Percentiles rank a stretch among this genome's conserved stretches.
Evolutionary conservation across 2,329 filamentous ascomycete species (phyloP).

Genomic region (Penicillium sp.): DNA sequence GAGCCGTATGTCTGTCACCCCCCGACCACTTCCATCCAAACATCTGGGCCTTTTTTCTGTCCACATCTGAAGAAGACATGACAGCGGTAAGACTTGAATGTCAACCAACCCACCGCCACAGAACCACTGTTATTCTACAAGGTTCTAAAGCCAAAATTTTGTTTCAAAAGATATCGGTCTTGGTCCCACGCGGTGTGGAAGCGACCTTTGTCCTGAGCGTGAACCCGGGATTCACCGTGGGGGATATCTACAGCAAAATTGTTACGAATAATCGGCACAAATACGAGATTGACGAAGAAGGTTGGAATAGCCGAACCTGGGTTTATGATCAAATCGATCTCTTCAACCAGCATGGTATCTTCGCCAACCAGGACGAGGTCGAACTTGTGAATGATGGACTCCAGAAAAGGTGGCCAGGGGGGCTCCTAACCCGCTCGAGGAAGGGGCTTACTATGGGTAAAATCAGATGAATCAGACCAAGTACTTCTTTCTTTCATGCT

Average conservation of each 20-base stretch:
- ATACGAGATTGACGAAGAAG: not conserved
- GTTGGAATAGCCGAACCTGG: not conserved
- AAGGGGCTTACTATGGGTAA: no score
- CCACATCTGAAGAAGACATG: not conserved
- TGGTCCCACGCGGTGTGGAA: not conserved
- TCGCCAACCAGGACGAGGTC: not conserved
- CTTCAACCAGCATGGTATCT: not conserved
- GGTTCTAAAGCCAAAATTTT: not conserved
- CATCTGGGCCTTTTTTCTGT: not conserved
- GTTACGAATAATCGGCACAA: not conserved
- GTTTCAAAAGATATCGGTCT: not conserved
- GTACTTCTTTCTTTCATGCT: no score
- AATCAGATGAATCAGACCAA: no score
- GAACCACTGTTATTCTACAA: not conserved
- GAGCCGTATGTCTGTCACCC: not conserved
- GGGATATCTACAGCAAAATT: not conserved
- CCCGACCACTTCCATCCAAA: not conserved
- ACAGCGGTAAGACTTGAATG: not conserved
- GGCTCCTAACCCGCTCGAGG: no score
- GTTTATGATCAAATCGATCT: not conserved
- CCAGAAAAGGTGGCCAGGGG: no score
- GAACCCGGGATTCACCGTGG: not conserved
- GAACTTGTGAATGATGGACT: not conserved
- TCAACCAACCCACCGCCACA: no score
- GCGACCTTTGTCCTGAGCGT: not conserved